Conservation (phyloP, 768 basidiomycete species). For the Tricholoma terreum region DNA sequence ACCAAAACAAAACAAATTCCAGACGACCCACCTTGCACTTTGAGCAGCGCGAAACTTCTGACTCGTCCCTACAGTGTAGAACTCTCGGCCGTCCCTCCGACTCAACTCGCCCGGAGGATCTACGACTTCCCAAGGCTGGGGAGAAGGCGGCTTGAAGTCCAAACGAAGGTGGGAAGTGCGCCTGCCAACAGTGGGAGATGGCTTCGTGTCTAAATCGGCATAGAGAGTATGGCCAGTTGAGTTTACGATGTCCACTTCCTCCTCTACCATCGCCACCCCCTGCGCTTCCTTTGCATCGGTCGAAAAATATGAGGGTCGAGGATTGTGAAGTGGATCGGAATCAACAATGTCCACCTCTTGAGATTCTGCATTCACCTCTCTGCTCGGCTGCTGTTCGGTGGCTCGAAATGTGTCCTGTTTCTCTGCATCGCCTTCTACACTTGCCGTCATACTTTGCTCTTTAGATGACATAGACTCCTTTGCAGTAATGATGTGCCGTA, state of each 20-base stretch:
- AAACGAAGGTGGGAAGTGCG: slow-evolving; percentile 46
- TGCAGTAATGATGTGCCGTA: neutral
- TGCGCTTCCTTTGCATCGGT: slow-evolving; percentile 5
- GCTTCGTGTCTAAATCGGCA: slow-evolving; percentile 25
- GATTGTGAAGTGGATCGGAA: slow-evolving; percentile 6
- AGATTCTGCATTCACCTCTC: neutral
- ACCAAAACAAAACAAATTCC: slow-evolving; percentile 11
- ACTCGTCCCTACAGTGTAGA: slow-evolving; percentile 42
- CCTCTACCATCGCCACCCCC: slow-evolving; percentile 16
- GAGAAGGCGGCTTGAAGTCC: slow-evolving; percentile 49
- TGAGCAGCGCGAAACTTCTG: slow-evolving; percentile 44
- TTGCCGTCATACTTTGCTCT: slow-evolving; percentile 25
- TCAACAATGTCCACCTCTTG: slow-evolving; percentile 1
- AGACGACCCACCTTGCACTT: slow-evolving; percentile 38
- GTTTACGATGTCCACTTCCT: slow-evolving; percentile 23
- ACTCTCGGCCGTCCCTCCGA: slow-evolving; percentile 30
- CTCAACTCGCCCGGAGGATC: slow-evolving; percentile 46
- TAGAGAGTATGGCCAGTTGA: slow-evolving; percentile 24
- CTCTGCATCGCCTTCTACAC: slow-evolving; percentile 10
- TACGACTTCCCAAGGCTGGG: slow-evolving; percentile 66
- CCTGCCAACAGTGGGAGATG: slow-evolving; percentile 24
- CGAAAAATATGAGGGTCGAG: slow-evolving; percentile 6
- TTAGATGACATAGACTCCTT: slow-evolving; percentile 9
- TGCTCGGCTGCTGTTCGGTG: neutral
- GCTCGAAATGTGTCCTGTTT: neutral